Conservation (phyloP, 140 eudicot species). For the Anethum foeniculum region DNA sequence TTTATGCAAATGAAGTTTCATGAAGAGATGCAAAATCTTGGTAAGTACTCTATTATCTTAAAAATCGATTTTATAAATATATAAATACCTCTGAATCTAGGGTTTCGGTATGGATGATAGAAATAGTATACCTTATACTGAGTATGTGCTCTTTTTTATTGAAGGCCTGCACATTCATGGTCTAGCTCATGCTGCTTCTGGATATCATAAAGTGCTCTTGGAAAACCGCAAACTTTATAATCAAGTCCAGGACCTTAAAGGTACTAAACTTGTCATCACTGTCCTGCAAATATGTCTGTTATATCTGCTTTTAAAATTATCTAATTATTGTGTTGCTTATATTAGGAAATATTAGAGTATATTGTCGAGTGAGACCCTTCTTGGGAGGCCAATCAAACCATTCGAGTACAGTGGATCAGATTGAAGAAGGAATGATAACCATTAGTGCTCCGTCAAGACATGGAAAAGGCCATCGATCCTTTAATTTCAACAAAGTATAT, state of each 20-base stretch:
- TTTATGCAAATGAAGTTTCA: slow-evolving; percentile 78
- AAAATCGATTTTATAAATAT: not conserved
- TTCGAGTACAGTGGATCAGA: slow-evolving; percentile 60
- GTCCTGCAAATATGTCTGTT: not conserved
- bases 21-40: slow-evolving; percentile 78
- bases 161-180: slow-evolving; percentile 76
- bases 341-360: slow-evolving; percentile 90
- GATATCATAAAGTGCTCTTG: slow-evolving; percentile 86
- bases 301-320: slow-evolving; percentile 1
- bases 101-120: not conserved
- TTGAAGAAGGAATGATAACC: slow-evolving; percentile 81
- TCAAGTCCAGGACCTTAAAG: slow-evolving; percentile 96
- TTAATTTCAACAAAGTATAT: slow-evolving; percentile 90
- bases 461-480: slow-evolving; percentile 81
- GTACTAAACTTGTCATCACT: slow-evolving; percentile 28
- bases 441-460: slow-evolving; percentile 71
- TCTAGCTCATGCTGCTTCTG: slow-evolving; percentile 93
- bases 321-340: slow-evolving; percentile 3
- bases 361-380: slow-evolving; percentile 94
- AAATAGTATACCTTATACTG: not conserved
- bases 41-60: slow-evolving; percentile 25
- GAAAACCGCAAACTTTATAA: slow-evolving; percentile 94
- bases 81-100: not conserved
- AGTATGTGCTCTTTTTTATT: not conserved
- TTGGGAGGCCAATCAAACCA: slow-evolving; percentile 44